Conservation (phyloP, 345 rosid genomes). For the Ceriops tagal region DNA sequence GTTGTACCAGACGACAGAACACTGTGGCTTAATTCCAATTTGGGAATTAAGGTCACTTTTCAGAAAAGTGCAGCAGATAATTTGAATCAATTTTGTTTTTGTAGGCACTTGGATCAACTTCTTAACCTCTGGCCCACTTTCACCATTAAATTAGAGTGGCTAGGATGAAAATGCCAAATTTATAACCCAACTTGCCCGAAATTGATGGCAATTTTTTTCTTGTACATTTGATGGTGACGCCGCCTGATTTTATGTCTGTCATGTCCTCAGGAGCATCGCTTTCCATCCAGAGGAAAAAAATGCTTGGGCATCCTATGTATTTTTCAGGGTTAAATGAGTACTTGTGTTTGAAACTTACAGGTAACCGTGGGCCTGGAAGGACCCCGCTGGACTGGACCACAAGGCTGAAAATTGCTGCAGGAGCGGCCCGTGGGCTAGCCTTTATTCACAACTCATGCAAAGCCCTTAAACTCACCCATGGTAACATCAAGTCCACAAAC, state of each 20-base stretch:
- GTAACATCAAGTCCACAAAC: conserved; percentile 82
- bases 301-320: too few species aligned
- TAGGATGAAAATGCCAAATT: neutral
- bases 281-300: too few species aligned
- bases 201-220: neutral
- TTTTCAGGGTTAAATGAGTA: neutral
- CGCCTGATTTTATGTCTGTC: neutral
- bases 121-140: too few species aligned
- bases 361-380: conserved; percentile 89
- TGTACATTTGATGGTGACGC: neutral
- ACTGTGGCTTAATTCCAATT: conserved; percentile 6
- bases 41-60: conserved; percentile 4
- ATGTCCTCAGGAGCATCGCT: neutral
- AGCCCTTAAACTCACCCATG: conserved; percentile 70
- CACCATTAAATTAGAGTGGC: neutral
- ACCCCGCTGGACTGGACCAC: conserved; percentile 88
- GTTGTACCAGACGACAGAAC: neutral
- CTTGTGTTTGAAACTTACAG: conserved; percentile 25
- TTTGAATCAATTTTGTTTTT: neutral
- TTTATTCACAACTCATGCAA: conserved; percentile 72
- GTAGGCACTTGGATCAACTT: neutral
- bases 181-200: neutral
- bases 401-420: conserved; percentile 71
- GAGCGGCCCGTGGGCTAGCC: conserved; percentile 75
- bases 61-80: neutral